Conservation (phyloP, 2,329 filamentous ascomycete genomes). For the Trichophyton simii region DNA sequence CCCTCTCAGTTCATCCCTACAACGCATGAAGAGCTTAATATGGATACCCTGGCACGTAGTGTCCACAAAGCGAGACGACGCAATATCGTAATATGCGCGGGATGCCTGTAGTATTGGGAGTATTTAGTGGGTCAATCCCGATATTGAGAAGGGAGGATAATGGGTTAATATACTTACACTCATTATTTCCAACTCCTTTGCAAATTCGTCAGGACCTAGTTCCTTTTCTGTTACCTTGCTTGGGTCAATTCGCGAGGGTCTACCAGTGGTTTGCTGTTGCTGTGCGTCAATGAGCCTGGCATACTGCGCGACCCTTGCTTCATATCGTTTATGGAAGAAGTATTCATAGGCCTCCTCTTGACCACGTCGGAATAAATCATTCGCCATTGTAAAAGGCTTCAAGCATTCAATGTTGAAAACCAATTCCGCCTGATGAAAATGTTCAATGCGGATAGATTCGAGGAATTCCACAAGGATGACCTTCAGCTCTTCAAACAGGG, state of each 20-base stretch:
- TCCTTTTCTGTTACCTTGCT: slow-evolving; percentile 19
- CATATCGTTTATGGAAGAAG: slow-evolving; percentile 15
- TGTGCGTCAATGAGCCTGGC: background rate
- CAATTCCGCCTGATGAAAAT: slow-evolving; percentile 35
- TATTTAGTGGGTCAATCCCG: background rate
- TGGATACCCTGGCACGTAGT: slow-evolving; percentile 27
- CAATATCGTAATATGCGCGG: slow-evolving; percentile 30
- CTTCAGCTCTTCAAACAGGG: slow-evolving; percentile 24
- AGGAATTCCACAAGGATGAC: slow-evolving; percentile 38
- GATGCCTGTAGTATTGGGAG: slow-evolving; percentile 18
- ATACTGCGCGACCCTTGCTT: slow-evolving; percentile 12
- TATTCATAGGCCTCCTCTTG: slow-evolving; percentile 9
- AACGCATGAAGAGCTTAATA: slow-evolving; percentile 26
- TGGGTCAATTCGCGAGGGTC: slow-evolving; percentile 13
- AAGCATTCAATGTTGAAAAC: slow-evolving; percentile 43
- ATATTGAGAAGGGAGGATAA: too few relatives aligned
- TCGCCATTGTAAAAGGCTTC: slow-evolving; percentile 45
- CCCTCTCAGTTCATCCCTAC: slow-evolving; percentile 21
- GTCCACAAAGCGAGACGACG: slow-evolving; percentile 28
- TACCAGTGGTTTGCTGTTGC: background rate
- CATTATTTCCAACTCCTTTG: slow-evolving; percentile 31
- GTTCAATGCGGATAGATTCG: slow-evolving; percentile 27
- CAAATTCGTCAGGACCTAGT: slow-evolving; percentile 24
- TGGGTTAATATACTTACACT: slow-evolving; percentile 22
- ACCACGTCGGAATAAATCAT: slow-evolving; percentile 15